A percentile compares a stretch with the other conserved stretches of the same genome.
Conservation (phyloP, 352 stramenopile species). For the Phytophthora sp. region DNA sequence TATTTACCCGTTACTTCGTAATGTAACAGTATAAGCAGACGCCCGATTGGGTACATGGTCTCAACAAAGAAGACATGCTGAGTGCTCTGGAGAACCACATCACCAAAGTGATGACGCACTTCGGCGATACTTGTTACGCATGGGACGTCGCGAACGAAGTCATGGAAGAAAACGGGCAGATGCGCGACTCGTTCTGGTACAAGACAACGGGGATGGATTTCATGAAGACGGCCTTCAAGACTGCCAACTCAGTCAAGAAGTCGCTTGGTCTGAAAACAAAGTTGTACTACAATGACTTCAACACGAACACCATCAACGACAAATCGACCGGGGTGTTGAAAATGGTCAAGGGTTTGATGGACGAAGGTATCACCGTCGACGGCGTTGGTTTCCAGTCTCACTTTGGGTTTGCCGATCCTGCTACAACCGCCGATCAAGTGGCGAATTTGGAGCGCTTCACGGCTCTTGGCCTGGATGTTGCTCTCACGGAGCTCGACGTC, state of each 20-base stretch:
- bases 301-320: conserved; percentile 38
- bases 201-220: conserved; percentile 40
- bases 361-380: conserved; percentile 24
- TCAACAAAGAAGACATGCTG: conserved; percentile 33
- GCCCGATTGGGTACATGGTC: conserved; percentile 33
- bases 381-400: conserved; percentile 38
- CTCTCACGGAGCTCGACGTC: conserved; percentile 37
- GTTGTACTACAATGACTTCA: conserved; percentile 43
- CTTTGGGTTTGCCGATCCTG: conserved; percentile 7
- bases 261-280: conserved; percentile 32
- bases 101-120: conserved; percentile 41
- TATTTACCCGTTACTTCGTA: not conserved
- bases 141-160: conserved; percentile 47
- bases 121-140: conserved; percentile 38
- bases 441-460: conserved; percentile 34
- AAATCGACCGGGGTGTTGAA: conserved; percentile 35
- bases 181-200: conserved; percentile 43
- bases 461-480: conserved; percentile 35
- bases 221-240: conserved; percentile 40
- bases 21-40: conserved; percentile 39
- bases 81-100: conserved; percentile 42
- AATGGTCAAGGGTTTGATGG: conserved; percentile 29
- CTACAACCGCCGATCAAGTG: conserved; percentile 23
- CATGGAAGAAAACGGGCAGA: conserved; percentile 36
- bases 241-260: conserved; percentile 35